These are phyloP conservation scores for Ogataea pilisensis DNA, from an alignment of 805 yeast genomes.

Conservation along the genomic window DNA sequence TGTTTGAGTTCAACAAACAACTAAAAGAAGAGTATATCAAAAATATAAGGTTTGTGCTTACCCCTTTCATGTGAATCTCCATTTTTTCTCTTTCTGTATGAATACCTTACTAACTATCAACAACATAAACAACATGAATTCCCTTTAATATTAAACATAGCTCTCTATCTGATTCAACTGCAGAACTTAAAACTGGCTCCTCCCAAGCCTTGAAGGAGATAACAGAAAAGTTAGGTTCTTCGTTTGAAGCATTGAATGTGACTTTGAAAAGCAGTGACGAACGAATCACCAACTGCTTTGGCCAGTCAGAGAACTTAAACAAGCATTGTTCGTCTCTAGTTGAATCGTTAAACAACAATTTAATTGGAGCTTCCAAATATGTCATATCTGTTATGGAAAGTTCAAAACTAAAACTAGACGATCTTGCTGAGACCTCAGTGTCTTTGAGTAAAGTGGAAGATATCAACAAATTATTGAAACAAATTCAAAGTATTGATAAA, in stretches of 20 bases:
- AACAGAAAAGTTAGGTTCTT: neutral
- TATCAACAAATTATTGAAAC: no score
- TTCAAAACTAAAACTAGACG: neutral
- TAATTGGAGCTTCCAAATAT: neutral
- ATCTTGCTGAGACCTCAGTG: neutral
- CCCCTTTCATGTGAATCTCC: no score
- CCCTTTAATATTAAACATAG: no score
- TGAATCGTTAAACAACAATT: neutral
- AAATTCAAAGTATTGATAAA: neutral
- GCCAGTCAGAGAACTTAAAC: neutral
- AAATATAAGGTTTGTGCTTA: slow-evolving; percentile 4
- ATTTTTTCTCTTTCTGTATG: neutral
- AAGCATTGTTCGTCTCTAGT: neutral
- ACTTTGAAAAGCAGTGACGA: neutral
- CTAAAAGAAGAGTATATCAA: neutral
- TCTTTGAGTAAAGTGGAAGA: neutral
- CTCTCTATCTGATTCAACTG: neutral
- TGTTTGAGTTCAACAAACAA: neutral
- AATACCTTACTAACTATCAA: no score
- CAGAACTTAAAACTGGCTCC: neutral
- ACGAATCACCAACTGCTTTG: neutral
- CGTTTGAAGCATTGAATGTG: neutral
- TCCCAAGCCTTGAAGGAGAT: neutral
- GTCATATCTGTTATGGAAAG: neutral
- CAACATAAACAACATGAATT: no score